These are phyloP conservation scores for Leccinellum luteum DNA, from an alignment of 768 basidiomycete genomes.

Conservation along the genomic window DNA sequence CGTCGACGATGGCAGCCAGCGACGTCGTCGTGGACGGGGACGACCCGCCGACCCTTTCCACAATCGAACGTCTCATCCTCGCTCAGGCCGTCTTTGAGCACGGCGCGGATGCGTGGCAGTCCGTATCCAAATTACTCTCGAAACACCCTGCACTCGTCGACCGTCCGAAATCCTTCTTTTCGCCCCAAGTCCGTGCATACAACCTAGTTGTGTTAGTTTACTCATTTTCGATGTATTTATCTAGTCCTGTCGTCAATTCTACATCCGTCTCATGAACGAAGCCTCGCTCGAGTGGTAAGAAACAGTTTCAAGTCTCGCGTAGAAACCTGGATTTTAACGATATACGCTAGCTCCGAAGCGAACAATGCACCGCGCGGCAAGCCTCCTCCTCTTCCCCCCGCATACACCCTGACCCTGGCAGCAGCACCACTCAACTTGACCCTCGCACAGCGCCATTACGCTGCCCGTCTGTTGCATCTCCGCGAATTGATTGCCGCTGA, in stretches of 20 bases:
- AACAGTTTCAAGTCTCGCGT: not conserved
- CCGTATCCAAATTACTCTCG: constrained; percentile 61
- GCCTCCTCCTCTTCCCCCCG: constrained; percentile 9
- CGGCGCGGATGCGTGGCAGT: constrained; percentile 66
- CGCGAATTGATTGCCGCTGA: constrained; percentile 67
- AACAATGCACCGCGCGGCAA: constrained; percentile 54
- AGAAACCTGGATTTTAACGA: not conserved
- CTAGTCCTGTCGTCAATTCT: constrained; percentile 68
- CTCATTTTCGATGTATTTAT: constrained; percentile 15
- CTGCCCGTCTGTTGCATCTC: constrained; percentile 67
- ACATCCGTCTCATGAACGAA: constrained; percentile 65
- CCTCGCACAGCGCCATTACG: constrained; percentile 76
- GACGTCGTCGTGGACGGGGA: constrained; percentile 3
- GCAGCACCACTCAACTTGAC: constrained; percentile 62
- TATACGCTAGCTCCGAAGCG: constrained; percentile 44
- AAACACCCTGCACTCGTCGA: constrained; percentile 65
- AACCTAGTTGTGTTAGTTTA: constrained; percentile 12
- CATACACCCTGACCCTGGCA: constrained; percentile 6
- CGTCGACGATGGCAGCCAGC: constrained; percentile 8
- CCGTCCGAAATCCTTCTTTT: constrained; percentile 64
- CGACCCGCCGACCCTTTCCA: constrained; percentile 21
- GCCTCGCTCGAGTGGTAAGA: constrained; percentile 63
- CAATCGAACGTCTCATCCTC: constrained; percentile 73
- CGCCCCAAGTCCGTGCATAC: constrained; percentile 49
- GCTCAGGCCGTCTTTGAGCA: constrained; percentile 86